These are phyloP conservation scores for Thuja plicata DNA, from an alignment of 83 land plant genomes.

Conservation along the genomic window DNA sequence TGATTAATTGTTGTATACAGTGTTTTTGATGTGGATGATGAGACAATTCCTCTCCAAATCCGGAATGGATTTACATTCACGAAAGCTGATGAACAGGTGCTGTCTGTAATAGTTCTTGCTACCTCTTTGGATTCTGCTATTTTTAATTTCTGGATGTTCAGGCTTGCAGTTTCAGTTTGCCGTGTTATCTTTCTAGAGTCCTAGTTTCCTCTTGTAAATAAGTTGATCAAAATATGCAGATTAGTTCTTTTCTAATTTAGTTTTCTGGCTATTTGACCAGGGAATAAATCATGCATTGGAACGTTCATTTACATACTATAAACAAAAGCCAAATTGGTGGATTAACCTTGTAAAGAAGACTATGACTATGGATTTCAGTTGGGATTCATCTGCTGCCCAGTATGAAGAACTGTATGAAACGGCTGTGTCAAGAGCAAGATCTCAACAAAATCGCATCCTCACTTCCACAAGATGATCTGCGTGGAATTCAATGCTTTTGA, in stretches of 20 bases:
- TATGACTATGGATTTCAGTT: slow-evolving; percentile 85
- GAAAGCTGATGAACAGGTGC: slow-evolving; percentile 75
- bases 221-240: neutral
- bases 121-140: neutral
- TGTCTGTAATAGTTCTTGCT: neutral
- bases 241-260: neutral
- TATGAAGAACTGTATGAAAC: slow-evolving; percentile 85
- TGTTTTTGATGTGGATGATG: slow-evolving; percentile 94
- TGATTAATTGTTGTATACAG: slow-evolving; percentile 30
- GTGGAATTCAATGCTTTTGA: neutral
- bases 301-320: slow-evolving; percentile 67
- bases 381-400: slow-evolving; percentile 85
- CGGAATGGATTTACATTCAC: slow-evolving; percentile 87
- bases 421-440: slow-evolving; percentile 71
- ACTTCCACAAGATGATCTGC: neutral
- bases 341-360: slow-evolving; percentile 60
- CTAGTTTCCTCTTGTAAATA: neutral
- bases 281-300: slow-evolving; percentile 76
- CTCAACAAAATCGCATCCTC: slow-evolving; percentile 7
- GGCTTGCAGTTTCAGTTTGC: neutral
- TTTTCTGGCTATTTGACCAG: slow-evolving; percentile 36
- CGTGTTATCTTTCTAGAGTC: neutral
- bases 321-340: slow-evolving; percentile 56
- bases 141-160: neutral
- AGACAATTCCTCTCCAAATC: slow-evolving; percentile 51